A percentile compares a stretch with the other conserved stretches of the same genome.
Conservation (phyloP, 1,284 basidiomycete species). For the Uromyces viciae-fabae region DNA sequence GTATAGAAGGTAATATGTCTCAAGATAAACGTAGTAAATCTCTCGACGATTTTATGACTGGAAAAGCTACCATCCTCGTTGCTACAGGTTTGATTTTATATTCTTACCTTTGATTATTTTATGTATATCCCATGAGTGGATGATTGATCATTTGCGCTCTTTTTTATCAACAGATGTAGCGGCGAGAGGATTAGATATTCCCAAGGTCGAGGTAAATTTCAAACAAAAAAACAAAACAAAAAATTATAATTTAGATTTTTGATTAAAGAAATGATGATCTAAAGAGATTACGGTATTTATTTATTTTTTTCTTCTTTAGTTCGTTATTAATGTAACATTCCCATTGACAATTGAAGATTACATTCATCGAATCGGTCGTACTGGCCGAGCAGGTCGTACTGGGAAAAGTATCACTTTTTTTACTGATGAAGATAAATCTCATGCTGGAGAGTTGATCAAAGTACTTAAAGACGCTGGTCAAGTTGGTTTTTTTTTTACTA, state of each 20-base stretch:
- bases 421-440: slow-evolving; percentile 61
- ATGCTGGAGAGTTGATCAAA: slow-evolving; percentile 89
- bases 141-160: background rate
- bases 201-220: slow-evolving; percentile 72
- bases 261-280: background rate
- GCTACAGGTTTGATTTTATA: slow-evolving; percentile 62
- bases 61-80: slow-evolving; percentile 76
- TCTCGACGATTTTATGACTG: slow-evolving; percentile 83
- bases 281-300: background rate
- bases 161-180: slow-evolving; percentile 68
- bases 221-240: no score
- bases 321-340: slow-evolving; percentile 69
- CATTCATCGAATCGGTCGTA: slow-evolving; percentile 93
- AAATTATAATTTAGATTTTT: no score
- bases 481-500: slow-evolving; percentile 51
- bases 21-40: slow-evolving; percentile 82
- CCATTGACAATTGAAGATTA: slow-evolving; percentile 82
- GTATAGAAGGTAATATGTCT: slow-evolving; percentile 83
- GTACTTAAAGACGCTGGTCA: slow-evolving; percentile 84
- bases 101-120: background rate
- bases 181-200: slow-evolving; percentile 92
- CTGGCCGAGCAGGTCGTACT: slow-evolving; percentile 82
- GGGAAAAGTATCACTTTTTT: slow-evolving; percentile 97
- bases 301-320: background rate
- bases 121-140: background rate